Conservation (phyloP, 345 rosid species). For the Turritis glabra region DNA sequence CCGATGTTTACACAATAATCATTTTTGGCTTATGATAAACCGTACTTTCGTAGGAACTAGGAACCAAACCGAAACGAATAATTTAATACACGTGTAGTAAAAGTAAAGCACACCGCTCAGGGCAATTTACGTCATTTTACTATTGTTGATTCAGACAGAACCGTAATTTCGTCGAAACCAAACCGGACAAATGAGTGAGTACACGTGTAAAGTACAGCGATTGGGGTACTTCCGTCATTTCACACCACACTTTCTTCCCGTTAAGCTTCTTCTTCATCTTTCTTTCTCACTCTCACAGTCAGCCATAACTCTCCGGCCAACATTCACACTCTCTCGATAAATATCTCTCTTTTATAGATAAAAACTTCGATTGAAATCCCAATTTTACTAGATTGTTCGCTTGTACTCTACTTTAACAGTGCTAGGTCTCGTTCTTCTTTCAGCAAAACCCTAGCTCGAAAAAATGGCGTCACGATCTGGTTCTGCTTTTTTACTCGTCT, state of each 20-base stretch:
- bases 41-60: background rate
- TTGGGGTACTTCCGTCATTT: slow-evolving; percentile 31
- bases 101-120: background rate
- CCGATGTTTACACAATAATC: background rate
- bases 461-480: slow-evolving; percentile 39
- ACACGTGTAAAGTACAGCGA: slow-evolving; percentile 30
- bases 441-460: slow-evolving; percentile 29
- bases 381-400: background rate
- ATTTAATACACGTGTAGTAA: background rate
- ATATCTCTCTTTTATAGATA: background rate
- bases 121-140: background rate
- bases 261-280: slow-evolving; percentile 20
- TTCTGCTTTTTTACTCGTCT: slow-evolving; percentile 23
- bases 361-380: background rate
- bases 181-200: slow-evolving; percentile 24
- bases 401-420: background rate
- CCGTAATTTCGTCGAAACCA: background rate
- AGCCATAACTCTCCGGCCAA: slow-evolving; percentile 34
- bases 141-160: background rate
- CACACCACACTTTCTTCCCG: slow-evolving; percentile 22
- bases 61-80: background rate
- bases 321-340: slow-evolving; percentile 13
- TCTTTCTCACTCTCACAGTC: background rate
- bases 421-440: slow-evolving; percentile 26
- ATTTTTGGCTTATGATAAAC: background rate